Base-by-base conservation (phyloP, 345 rosid genomes). In the Fremontodendron californicum region DNA sequence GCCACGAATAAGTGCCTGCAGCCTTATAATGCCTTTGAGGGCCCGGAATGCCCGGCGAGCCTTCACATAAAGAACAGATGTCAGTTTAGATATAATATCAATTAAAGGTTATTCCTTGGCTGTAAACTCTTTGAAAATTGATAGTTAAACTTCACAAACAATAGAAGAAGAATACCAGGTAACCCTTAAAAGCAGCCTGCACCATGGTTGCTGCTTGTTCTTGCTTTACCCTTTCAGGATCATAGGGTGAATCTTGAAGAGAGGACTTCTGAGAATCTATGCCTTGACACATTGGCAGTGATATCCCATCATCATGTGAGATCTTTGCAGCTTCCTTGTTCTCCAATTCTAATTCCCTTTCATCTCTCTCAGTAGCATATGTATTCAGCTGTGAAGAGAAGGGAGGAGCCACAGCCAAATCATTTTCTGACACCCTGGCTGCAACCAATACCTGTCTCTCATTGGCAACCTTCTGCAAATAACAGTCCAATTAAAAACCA, bases 101-200 rank as follows among this genome's bases (percentile, higher is more conserved):
- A 51, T 35, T n/a, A 71, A 62, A 25, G 42, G 71, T 40, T 64
- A 43, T 65, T 65, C 29, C 15, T 39, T 1, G 18, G 15, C 16
- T 2, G 25, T 42, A 21, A 66, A 66, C 33, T 66, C 15, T 5
- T 66, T 8, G 29, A 21, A 13, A 66, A 42, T 66, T 45, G 51
- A 39, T 21, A 21, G 12, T 55, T n/a, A 73, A 57, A 54, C 8
- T 12, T 18, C 51, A 65, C n/a, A 51, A 5, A 4, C 15, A 39
- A 74, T 23, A 55, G 25, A 31, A 65, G 72, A 82, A 76, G 39
- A 79, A 82, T 94, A 94, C 98, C 98, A 92, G 78, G 85, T 89
- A 90, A 65, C 99, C 98, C 88, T 97, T 88, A 84, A 95, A 95
- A 74, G 92, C 92, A 84, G 99, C 98, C 83, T 93, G 99, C n/a